phyloP scores from a whole-genome alignment of 805 yeast species.

The Kregervanrija delftensis region DNA sequence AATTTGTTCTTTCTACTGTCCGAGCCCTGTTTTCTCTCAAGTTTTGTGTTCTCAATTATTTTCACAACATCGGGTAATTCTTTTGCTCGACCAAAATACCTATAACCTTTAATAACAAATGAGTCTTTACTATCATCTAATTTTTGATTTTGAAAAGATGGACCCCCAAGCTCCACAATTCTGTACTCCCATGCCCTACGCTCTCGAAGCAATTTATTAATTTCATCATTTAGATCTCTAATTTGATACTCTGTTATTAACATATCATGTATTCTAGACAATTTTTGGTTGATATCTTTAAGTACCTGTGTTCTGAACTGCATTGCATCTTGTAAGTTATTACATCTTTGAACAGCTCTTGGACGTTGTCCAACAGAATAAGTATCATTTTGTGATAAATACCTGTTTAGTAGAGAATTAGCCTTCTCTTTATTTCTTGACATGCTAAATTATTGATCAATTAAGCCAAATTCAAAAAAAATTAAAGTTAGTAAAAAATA shows the following conservation, averaged over 20 bases:
- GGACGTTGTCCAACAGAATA: conserved; percentile 42
- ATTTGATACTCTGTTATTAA: conserved; percentile 53
- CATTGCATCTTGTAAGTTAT: conserved; percentile 56
- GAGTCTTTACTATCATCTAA: neutral
- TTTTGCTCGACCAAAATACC: conserved; percentile 79
- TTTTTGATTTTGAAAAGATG: conserved; percentile 17
- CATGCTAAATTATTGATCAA: conserved; percentile 33
- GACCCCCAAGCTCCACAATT: conserved; percentile 66
- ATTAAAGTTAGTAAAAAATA: no score
- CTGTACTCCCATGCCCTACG: conserved; percentile 74
- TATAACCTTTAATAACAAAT: conserved; percentile 40
- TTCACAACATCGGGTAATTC: conserved; percentile 69
- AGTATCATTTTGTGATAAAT: conserved; percentile 53
- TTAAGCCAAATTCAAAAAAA: no score
- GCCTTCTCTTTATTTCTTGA: conserved; percentile 74
- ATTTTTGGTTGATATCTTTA: conserved; percentile 54
- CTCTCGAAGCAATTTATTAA: conserved; percentile 63
- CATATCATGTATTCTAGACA: conserved; percentile 58
- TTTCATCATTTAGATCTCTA: conserved; percentile 65
- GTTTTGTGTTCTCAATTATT: conserved; percentile 30
- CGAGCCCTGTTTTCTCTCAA: conserved; percentile 15
- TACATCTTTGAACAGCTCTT: conserved; percentile 44
- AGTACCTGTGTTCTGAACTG: conserved; percentile 59
- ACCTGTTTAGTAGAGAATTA: conserved; percentile 60
- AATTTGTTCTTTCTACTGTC: conserved; percentile 10